Evolutionary conservation across 2,329 filamentous ascomycete genomes (phyloP).

Genomic region (Arthrinium puccinioides): DNA sequence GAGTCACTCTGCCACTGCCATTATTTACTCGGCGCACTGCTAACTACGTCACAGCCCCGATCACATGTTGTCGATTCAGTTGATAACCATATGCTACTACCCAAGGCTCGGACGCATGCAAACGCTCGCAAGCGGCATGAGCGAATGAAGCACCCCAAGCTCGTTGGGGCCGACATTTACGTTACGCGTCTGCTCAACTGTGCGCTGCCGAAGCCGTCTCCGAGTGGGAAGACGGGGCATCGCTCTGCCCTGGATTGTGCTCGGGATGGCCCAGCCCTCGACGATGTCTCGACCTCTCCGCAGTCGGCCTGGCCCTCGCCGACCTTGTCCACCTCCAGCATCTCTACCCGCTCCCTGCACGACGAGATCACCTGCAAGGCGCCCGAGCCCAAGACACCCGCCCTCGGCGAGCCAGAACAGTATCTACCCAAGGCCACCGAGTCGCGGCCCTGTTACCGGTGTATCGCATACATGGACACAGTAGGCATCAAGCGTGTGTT

Average conservation of each 20-base stretch:
- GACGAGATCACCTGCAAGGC: slow-evolving; percentile 32
- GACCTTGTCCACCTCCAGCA: background rate
- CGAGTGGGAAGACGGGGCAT: background rate
- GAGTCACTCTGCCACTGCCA: too few relatives aligned
- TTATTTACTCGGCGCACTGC: too few relatives aligned
- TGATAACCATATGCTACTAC: slow-evolving; percentile 10
- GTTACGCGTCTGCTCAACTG: slow-evolving; percentile 33
- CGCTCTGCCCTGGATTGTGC: background rate
- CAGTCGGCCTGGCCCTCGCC: background rate
- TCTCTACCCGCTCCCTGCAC: slow-evolving; percentile 31
- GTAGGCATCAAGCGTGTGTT: slow-evolving; percentile 45
- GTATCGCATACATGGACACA: slow-evolving; percentile 41
- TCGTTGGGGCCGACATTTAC: slow-evolving; percentile 43
- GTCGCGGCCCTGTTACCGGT: slow-evolving; percentile 44
- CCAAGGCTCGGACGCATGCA: slow-evolving; percentile 6
- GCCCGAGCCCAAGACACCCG: background rate
- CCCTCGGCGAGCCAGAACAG: background rate
- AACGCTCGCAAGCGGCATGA: slow-evolving; percentile 16
- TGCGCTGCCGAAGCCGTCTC: background rate
- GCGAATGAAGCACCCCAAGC: slow-evolving; percentile 35
- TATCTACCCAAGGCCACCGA: slow-evolving; percentile 17
- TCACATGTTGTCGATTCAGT: slow-evolving; percentile 19
- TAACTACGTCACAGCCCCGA: slow-evolving; percentile 12
- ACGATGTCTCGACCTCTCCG: background rate
- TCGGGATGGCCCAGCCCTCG: background rate